A percentile compares a stretch with the other conserved stretches of the same genome.
Evolutionary conservation across 139 green algal genomes (phyloP).

Genomic region (Coccomyxa sp.): DNA sequence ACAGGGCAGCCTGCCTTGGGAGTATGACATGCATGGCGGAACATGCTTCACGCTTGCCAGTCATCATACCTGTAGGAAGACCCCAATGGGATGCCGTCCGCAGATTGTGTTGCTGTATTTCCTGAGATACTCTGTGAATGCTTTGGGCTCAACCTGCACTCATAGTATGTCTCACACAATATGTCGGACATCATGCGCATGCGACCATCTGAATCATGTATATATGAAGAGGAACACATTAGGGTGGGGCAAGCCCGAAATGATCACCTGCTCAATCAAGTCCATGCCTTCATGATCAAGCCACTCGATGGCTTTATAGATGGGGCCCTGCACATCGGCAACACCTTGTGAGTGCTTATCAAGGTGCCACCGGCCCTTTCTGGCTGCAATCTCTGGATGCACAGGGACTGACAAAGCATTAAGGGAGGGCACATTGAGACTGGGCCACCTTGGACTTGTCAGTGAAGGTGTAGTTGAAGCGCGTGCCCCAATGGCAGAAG

Average conservation of each 20-base stretch:
- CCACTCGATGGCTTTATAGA: slow-evolving; percentile 81
- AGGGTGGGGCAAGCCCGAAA: background rate
- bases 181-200: background rate
- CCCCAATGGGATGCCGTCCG: slow-evolving; percentile 88
- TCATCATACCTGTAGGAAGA: slow-evolving; percentile 77
- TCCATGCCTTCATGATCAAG: slow-evolving; percentile 85
- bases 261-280: slow-evolving; percentile 69
- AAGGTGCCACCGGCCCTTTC: too few species aligned
- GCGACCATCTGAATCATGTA: background rate
- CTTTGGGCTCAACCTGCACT: slow-evolving; percentile 51
- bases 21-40: too few species aligned
- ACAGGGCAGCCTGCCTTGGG: too few species aligned
- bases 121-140: slow-evolving; percentile 66
- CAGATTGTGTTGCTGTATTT: slow-evolving; percentile 91
- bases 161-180: too few species aligned
- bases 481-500: slow-evolving; percentile 95
- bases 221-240: background rate
- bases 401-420: background rate
- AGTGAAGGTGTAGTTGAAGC: slow-evolving; percentile 78
- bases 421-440: background rate
- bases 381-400: background rate
- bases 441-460: slow-evolving; percentile 18
- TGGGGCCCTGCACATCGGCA: slow-evolving; percentile 51
- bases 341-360: too few species aligned
- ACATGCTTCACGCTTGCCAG: background rate